phyloP scores from a whole-genome alignment of 352 stramenopile genomes.

The Globisporangium paroecandrum region DNA sequence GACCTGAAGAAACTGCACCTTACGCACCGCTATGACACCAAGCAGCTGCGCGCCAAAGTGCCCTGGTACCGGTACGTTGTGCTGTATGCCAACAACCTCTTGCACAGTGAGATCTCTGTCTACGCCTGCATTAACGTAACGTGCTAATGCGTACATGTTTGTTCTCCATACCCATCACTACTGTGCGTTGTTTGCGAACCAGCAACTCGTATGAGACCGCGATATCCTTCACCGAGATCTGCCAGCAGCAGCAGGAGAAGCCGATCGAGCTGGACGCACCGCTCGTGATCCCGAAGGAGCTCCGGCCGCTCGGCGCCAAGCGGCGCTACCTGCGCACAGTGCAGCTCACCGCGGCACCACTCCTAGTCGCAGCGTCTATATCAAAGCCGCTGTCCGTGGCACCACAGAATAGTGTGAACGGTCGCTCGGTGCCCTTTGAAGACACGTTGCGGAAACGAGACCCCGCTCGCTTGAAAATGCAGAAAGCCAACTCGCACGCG shows the following conservation, averaged over 20 bases:
- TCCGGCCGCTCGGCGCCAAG: conserved; percentile 44
- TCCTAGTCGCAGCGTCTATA: neutral
- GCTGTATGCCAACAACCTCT: neutral
- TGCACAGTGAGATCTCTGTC: neutral
- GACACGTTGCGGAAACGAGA: conserved; percentile 10
- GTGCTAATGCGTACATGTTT: neutral
- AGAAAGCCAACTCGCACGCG: conserved; percentile 12
- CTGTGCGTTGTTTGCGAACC: neutral
- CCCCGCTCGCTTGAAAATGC: neutral
- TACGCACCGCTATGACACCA: conserved; percentile 19
- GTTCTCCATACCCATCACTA: neutral
- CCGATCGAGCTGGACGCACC: conserved; percentile 43
- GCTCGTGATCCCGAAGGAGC: conserved; percentile 48
- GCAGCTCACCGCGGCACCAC: conserved; percentile 44
- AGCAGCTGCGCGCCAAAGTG: conserved; percentile 31
- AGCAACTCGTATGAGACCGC: conserved; percentile 66
- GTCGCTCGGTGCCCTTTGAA: conserved; percentile 11
- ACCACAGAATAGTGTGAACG: neutral
- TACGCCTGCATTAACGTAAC: neutral
- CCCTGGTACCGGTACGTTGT: conserved; percentile 63
- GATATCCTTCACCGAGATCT: conserved; percentile 30
- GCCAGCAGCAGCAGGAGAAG: conserved; percentile 17
- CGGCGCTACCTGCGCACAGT: conserved; percentile 58
- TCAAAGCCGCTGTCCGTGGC: neutral
- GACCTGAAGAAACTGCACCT: conserved; percentile 18